These are phyloP conservation scores for Macroventuria anomochaeta DNA, from an alignment of 2,329 filamentous ascomycete genomes.

Conservation along the genomic window DNA sequence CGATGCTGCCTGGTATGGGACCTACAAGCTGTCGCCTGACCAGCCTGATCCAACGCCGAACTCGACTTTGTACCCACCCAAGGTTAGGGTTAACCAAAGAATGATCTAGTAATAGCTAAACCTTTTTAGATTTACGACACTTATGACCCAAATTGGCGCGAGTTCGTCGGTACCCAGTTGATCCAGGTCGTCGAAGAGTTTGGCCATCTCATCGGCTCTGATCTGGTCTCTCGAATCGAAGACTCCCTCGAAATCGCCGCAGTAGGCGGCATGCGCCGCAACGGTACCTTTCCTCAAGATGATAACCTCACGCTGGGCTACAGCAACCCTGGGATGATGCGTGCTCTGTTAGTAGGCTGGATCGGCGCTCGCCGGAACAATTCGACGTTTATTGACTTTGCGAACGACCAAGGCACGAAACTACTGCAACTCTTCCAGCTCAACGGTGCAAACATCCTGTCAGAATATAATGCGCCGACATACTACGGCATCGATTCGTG, in stretches of 20 bases:
- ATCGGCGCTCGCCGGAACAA: slow-evolving; percentile 51
- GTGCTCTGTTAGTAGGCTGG: slow-evolving; percentile 51
- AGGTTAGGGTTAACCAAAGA: too few species aligned
- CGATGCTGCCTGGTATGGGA: slow-evolving; percentile 38
- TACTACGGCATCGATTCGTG: slow-evolving; percentile 54
- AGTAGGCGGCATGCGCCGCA: slow-evolving; percentile 15
- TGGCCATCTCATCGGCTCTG: slow-evolving; percentile 38
- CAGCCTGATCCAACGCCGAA: slow-evolving; percentile 12
- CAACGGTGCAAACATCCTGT: slow-evolving; percentile 38
- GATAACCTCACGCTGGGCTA: slow-evolving; percentile 32
- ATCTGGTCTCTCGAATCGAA: slow-evolving; percentile 11
- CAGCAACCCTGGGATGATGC: slow-evolving; percentile 54
- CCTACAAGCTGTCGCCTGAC: slow-evolving; percentile 15
- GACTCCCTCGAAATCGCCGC: slow-evolving; percentile 15
- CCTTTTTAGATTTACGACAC: slow-evolving; percentile 18
- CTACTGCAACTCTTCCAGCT: slow-evolving; percentile 34
- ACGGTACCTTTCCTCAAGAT: slow-evolving; percentile 14
- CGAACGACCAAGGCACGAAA: slow-evolving; percentile 45
- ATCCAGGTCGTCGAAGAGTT: slow-evolving; percentile 50
- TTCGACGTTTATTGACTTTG: slow-evolving; percentile 47
- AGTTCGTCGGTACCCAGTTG: slow-evolving; percentile 48
- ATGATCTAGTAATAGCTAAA: too few species aligned
- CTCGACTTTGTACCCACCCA: slow-evolving; percentile 8
- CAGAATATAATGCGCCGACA: slow-evolving; percentile 52
- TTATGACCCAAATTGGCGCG: slow-evolving; percentile 46